Conservation (phyloP, 768 basidiomycete genomes). For the Crepidotus variabilis region DNA sequence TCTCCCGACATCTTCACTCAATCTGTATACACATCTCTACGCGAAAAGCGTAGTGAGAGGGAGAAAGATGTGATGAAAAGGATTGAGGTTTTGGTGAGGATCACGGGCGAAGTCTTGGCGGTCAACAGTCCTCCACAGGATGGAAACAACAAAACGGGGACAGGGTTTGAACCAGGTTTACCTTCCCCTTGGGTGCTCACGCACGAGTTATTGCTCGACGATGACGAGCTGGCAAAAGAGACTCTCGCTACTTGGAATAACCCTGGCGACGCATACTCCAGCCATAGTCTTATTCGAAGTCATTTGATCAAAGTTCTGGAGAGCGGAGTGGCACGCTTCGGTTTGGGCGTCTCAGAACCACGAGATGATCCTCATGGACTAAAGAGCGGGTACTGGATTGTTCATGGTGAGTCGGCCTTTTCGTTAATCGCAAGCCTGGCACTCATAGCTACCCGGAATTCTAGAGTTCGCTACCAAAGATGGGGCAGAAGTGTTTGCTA, state of each 20-base stretch:
- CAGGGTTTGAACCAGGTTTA: slow-evolving; percentile 13
- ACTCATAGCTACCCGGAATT: not conserved
- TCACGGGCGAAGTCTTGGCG: slow-evolving; percentile 24
- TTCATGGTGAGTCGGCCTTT: slow-evolving; percentile 32
- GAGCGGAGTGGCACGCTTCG: slow-evolving; percentile 32
- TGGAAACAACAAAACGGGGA: slow-evolving; percentile 5
- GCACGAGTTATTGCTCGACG: slow-evolving; percentile 22
- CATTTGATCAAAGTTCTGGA: slow-evolving; percentile 37
- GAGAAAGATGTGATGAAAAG: slow-evolving; percentile 38
- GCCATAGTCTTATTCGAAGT: slow-evolving; percentile 36
- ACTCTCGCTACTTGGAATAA: not conserved
- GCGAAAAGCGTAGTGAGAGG: slow-evolving; percentile 38
- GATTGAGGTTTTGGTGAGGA: slow-evolving; percentile 41
- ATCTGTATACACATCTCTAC: slow-evolving; percentile 38
- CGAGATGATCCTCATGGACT: slow-evolving; percentile 28
- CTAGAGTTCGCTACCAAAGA: slow-evolving; percentile 13
- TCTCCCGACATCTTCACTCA: slow-evolving; percentile 36
- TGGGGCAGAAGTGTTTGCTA: not conserved
- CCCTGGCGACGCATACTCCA: not conserved
- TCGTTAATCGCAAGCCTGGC: no score
- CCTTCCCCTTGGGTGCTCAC: slow-evolving; percentile 17
- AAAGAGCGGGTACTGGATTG: slow-evolving; percentile 32
- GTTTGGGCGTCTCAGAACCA: slow-evolving; percentile 15
- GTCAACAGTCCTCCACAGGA: slow-evolving; percentile 5
- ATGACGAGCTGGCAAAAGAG: slow-evolving; percentile 16